Evolutionary conservation across 352 stramenopile genomes (phyloP), one percentile per base, ranked within the genome.

Genomic region (Elongisporangium anandrum): DNA sequence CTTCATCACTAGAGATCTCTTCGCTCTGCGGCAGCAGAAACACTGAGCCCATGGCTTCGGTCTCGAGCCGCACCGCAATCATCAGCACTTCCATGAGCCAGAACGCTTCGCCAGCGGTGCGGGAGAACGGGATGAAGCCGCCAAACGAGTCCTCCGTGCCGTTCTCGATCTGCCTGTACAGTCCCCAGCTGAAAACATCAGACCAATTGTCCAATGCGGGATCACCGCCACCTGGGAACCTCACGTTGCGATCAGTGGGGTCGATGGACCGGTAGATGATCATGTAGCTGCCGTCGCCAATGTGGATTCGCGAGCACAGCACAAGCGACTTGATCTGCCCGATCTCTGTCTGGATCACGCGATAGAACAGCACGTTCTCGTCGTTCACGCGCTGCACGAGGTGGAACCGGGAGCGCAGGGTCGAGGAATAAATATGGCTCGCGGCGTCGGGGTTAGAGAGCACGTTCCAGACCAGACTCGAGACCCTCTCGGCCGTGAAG

Each of bases 71-170:
- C 34, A 88, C 72, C 8, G 77, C 80, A 52, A 90, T 88, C 29
- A 88, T 57, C 51, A 88, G 64, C 45, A 90, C 68, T 53, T 88
- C 72, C 76, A 88, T 84, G 52, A 88, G 69, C 80, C 80, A 90
- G 53, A 88, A 88, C 63, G 66, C 64, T 73, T 72, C 9, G 68
- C 75, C 15, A 72, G 50, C 20, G 66, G 57, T n/a, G 56, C 69
- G 4, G 45, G 78, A 70, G 19, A 52, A 65, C 16, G 62, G 65
- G 39, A 90, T 76, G 41, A 85, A 86, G 19, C 80, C 80, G 29
- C 80, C 80, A 55, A 90, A 88, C 45, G 69, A 81, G 51, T 90
- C 84, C 56, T 90, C 80, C 13, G 29, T 41, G 29, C 29, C 29
- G 29, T 41, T 41, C 9, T 41, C 29, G 29, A 41, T 41, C 29